Evolutionary conservation across 2,329 filamentous ascomycete species (phyloP).

Genomic region (Fusarium sp.): DNA sequence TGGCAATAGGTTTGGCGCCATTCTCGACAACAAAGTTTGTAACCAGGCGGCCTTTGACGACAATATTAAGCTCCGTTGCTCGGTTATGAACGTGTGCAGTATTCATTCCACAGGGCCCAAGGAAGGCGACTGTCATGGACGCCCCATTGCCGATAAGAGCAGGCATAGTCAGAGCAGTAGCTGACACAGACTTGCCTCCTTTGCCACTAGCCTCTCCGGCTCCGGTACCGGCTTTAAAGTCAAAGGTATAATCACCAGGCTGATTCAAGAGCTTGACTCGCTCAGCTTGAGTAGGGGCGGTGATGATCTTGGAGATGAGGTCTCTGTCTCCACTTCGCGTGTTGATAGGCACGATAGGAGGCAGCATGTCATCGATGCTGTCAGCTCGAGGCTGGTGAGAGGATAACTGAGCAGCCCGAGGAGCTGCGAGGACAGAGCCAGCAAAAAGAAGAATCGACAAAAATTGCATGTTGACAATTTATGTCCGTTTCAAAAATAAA

Average conservation of each 20-base stretch:
- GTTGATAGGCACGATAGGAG: constrained; percentile 26
- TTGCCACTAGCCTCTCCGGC: constrained; percentile 7
- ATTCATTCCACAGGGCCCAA: constrained; percentile 20
- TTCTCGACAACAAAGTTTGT: constrained; percentile 16
- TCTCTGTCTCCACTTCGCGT: constrained; percentile 36
- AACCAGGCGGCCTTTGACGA: constrained; percentile 23
- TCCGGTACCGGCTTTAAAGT: constrained; percentile 5
- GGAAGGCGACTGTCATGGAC: constrained; percentile 21
- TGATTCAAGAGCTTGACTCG: constrained; percentile 47
- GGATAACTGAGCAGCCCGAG: background rate
- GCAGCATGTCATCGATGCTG: constrained; percentile 20
- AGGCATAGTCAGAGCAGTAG: constrained; percentile 21
- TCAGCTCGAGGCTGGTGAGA: constrained; percentile 4
- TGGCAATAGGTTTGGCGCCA: constrained; percentile 49
- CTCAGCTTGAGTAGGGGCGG: constrained; percentile 48
- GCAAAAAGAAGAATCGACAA: background rate
- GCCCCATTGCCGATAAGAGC: constrained; percentile 23
- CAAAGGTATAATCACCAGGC: constrained; percentile 16
- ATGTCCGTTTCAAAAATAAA: background rate
- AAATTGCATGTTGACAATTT: background rate
- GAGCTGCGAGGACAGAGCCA: constrained; percentile 18
- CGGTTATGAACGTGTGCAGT: constrained; percentile 20
- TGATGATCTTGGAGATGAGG: constrained; percentile 49
- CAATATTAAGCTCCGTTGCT: constrained; percentile 15
- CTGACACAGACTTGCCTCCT: constrained; percentile 7